Evolutionary conservation across 495 filamentous ascomycete species (phyloP).

Genomic region (Penicillium dipodomyicola): DNA sequence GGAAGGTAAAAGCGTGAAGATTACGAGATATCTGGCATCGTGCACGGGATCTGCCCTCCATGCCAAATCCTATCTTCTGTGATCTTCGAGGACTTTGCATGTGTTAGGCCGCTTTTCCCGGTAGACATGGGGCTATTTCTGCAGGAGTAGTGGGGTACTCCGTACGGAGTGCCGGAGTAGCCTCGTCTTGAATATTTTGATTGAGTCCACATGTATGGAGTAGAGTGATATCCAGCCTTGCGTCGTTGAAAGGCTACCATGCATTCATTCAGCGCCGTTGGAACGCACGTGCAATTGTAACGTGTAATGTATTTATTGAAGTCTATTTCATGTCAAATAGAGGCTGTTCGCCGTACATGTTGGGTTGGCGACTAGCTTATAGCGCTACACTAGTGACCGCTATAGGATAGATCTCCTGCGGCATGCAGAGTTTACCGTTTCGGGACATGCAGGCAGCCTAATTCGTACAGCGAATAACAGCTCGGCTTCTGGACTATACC

Average conservation of each 20-base stretch:
- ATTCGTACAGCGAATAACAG: neutral
- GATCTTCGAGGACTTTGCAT: neutral
- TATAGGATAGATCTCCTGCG: constrained; percentile 19
- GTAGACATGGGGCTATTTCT: neutral
- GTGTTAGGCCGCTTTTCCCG: neutral
- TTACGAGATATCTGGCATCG: neutral
- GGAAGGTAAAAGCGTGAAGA: neutral
- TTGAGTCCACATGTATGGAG: neutral
- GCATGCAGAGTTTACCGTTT: constrained; percentile 20
- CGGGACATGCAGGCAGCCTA: constrained; percentile 19
- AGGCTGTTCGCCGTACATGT: neutral
- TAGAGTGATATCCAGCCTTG: neutral
- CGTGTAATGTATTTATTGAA: neutral
- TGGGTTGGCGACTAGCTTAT: neutral
- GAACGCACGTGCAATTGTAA: neutral
- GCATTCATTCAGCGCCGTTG: neutral
- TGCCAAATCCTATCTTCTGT: neutral
- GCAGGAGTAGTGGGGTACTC: neutral
- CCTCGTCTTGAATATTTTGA: neutral
- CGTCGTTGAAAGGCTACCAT: neutral
- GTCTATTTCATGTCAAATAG: neutral
- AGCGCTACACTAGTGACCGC: constrained; percentile 5
- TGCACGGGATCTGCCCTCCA: neutral
- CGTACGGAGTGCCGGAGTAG: neutral
- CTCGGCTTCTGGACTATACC: neutral